Evolutionary conservation across 2,329 filamentous ascomycete genomes (phyloP).

Genomic region (Cryphonectria japonica): DNA sequence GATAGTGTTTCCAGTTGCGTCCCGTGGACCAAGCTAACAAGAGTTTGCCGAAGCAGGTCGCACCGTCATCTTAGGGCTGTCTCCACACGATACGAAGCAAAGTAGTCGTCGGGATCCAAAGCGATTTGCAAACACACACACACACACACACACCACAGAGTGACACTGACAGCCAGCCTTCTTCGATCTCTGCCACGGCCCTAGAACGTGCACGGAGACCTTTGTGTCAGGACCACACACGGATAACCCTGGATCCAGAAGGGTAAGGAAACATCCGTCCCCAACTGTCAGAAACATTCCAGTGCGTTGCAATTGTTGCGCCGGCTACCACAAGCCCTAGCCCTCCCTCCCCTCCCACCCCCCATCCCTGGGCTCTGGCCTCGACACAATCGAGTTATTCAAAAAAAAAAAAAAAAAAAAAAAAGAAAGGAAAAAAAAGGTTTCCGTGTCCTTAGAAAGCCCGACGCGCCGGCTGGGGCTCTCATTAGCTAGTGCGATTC

Average conservation of each 20-base stretch:
- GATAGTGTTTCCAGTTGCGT: neutral
- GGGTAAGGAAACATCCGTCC: slow-evolving; percentile 28
- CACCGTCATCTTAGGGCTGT: slow-evolving; percentile 8
- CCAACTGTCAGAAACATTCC: slow-evolving; percentile 29
- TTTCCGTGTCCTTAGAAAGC: slow-evolving; percentile 13
- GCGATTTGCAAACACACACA: slow-evolving; percentile 11
- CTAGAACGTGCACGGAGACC: slow-evolving; percentile 22
- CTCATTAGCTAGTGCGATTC: slow-evolving; percentile 25
- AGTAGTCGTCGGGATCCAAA: slow-evolving; percentile 24
- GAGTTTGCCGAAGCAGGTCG: slow-evolving; percentile 12
- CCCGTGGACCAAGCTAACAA: slow-evolving; percentile 5
- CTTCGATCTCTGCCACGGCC: slow-evolving; percentile 21
- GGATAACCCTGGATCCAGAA: slow-evolving; percentile 23
- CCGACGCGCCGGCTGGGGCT: slow-evolving; percentile 21
- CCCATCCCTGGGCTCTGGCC: neutral
- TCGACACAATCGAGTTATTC: slow-evolving; percentile 16
- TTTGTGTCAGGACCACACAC: slow-evolving; percentile 18
- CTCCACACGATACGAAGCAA: slow-evolving; percentile 16
- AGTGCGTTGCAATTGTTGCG: slow-evolving; percentile 27
- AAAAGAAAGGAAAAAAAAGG: neutral
- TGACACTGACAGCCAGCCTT: slow-evolving; percentile 24
- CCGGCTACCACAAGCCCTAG: slow-evolving; percentile 5
- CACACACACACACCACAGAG: slow-evolving; percentile 12
- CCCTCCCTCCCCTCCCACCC: neutral
- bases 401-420: neutral